These are phyloP conservation scores for Rosa chinensis DNA, from an alignment of 306 rosid species.

Conservation along the genomic window DNA sequence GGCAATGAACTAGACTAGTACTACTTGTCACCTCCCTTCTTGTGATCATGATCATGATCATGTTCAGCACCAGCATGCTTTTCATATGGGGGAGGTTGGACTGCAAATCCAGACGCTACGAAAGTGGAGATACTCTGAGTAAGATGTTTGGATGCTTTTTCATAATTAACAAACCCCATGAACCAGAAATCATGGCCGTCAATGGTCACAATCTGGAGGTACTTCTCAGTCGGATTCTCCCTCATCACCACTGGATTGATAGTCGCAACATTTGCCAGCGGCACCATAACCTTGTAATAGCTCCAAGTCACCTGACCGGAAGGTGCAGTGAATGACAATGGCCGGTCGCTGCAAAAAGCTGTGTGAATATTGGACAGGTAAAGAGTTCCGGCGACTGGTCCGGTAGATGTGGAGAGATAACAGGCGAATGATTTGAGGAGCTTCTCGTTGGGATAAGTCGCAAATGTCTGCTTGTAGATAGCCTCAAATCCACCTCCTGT, in stretches of 20 bases:
- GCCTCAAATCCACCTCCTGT: conserved; percentile 58
- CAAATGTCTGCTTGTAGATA: conserved; percentile 43
- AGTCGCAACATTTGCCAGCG: conserved; percentile 51
- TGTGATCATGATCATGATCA: neutral
- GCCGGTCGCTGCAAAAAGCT: conserved; percentile 59
- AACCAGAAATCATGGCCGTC: conserved; percentile 94
- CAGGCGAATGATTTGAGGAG: conserved; percentile 51
- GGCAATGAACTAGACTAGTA: neutral
- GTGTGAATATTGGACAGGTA: conserved; percentile 40
- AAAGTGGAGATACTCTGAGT: conserved; percentile 21
- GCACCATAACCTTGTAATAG: conserved; percentile 67
- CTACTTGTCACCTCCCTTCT: neutral
- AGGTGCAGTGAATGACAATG: conserved; percentile 46
- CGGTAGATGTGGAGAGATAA: conserved; percentile 53
- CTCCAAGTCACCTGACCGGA: conserved; percentile 49
- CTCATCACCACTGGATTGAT: conserved; percentile 63
- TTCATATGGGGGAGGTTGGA: neutral
- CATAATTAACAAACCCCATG: conserved; percentile 84
- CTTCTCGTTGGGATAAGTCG: conserved; percentile 41
- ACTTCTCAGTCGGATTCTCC: conserved; percentile 60
- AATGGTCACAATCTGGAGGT: conserved; percentile 59
- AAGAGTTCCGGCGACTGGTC: conserved; percentile 60
- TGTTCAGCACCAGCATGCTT: neutral
- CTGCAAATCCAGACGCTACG: conserved; percentile 31
- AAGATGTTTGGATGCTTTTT: conserved; percentile 64